Evolutionary conservation across 805 yeast genomes (phyloP).

Genomic region (Ogataea nonfermentans): DNA sequence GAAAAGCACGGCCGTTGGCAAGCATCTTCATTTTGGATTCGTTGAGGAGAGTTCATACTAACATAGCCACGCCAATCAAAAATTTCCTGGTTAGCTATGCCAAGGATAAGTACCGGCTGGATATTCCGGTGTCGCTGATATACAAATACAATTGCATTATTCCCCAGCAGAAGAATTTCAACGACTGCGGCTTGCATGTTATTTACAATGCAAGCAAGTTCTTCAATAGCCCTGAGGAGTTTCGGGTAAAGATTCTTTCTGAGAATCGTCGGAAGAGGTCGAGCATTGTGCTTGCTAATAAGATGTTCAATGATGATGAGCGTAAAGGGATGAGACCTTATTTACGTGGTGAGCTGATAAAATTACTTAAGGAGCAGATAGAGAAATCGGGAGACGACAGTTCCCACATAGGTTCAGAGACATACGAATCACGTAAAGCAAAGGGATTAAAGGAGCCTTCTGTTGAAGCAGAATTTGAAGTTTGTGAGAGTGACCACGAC

Average conservation of each 20-base stretch:
- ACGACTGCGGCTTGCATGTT: constrained; percentile 94
- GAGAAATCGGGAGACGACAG: constrained; percentile 23
- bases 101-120: constrained; percentile 53
- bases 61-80: constrained; percentile 51
- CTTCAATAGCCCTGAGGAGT: constrained; percentile 45
- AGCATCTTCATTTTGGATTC: constrained; percentile 74
- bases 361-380: constrained; percentile 30
- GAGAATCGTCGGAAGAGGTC: constrained; percentile 17
- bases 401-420: constrained; percentile 25
- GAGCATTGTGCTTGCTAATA: constrained; percentile 12
- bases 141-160: constrained; percentile 40
- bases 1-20: constrained; percentile 25
- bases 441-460: constrained; percentile 6
- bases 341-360: constrained; percentile 25
- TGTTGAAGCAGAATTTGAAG: neutral
- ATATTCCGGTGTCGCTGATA: constrained; percentile 46
- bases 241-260: constrained; percentile 29
- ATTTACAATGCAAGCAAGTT: constrained; percentile 68
- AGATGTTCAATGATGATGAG: constrained; percentile 29
- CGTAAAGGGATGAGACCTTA: constrained; percentile 25
- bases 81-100: constrained; percentile 68
- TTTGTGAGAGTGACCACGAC: constrained; percentile 2
- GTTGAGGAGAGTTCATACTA: constrained; percentile 54
- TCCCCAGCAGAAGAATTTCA: constrained; percentile 82
- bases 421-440: constrained; percentile 12